phyloP scores from a whole-genome alignment of 2,329 filamentous ascomycete genomes.

The Biscogniauxia sp. region DNA sequence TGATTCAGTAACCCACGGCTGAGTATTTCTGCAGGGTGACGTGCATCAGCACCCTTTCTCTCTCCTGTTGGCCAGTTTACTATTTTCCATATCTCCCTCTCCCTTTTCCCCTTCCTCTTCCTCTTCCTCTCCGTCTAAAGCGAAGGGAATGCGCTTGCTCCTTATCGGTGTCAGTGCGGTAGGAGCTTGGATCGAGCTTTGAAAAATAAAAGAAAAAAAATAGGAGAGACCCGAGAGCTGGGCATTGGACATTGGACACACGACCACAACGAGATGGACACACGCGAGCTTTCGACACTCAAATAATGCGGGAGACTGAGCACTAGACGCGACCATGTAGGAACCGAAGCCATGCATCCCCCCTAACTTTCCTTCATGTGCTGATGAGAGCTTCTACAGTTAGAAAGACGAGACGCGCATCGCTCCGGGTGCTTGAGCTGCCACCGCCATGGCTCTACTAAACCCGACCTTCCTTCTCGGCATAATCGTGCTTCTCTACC shows the following conservation, averaged over 20 bases:
- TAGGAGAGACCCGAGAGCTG: background rate
- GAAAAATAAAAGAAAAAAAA: background rate
- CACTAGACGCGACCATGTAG: slow-evolving; percentile 23
- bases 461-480: slow-evolving; percentile 83
- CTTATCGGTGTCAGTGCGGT: background rate
- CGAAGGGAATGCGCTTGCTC: background rate
- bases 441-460: slow-evolving; percentile 58
- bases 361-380: slow-evolving; percentile 1
- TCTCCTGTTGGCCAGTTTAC: background rate
- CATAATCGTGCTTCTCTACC: slow-evolving; percentile 79
- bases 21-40: slow-evolving; percentile 2
- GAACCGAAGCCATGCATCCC: slow-evolving; percentile 4
- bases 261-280: slow-evolving; percentile 26
- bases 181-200: background rate
- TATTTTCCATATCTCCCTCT: background rate
- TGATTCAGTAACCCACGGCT: background rate
- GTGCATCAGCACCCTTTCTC: slow-evolving; percentile 1
- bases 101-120: too few species aligned
- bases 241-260: background rate
- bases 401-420: slow-evolving; percentile 28
- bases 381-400: slow-evolving; percentile 15
- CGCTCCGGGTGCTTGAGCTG: slow-evolving; percentile 26
- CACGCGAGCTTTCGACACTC: slow-evolving; percentile 14
- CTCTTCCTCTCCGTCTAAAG: too few species aligned
- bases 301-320: slow-evolving; percentile 26